These are phyloP conservation scores for Borealophlyctis nickersoniae DNA, from an alignment of 192 early-diverging fungal species.

Conservation along the genomic window DNA sequence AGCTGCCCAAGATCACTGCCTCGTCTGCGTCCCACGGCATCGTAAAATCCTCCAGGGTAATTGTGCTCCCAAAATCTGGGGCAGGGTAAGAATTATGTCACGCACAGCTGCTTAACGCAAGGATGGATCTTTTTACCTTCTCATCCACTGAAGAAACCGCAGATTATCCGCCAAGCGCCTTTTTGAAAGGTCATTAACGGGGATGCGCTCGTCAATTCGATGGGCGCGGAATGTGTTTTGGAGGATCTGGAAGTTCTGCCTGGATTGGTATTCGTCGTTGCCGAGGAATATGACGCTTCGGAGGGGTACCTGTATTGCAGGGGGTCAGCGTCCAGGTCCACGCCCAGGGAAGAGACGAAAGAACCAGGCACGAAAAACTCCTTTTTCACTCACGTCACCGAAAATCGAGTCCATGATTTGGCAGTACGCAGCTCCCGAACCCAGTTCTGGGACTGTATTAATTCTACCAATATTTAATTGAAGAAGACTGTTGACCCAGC, in stretches of 20 bases:
- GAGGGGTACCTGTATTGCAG: slow-evolving; percentile 68
- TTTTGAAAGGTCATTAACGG: slow-evolving; percentile 86
- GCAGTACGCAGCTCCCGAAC: slow-evolving; percentile 79
- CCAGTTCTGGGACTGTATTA: slow-evolving; percentile 93
- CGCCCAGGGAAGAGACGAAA: neutral
- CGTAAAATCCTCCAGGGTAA: slow-evolving; percentile 79
- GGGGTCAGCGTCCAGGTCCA: neutral
- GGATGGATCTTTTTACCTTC: slow-evolving; percentile 42
- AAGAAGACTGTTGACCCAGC: slow-evolving; percentile 92
- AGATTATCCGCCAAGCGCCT: slow-evolving; percentile 98
- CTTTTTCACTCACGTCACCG: slow-evolving; percentile 36
- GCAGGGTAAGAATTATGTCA: neutral
- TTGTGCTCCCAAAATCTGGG: slow-evolving; percentile 83
- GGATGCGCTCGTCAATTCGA: slow-evolving; percentile 90
- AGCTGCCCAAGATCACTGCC: too few relatives aligned
- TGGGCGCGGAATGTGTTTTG: slow-evolving; percentile 84
- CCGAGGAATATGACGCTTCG: slow-evolving; percentile 90
- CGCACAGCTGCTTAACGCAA: neutral
- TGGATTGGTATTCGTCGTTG: slow-evolving; percentile 95
- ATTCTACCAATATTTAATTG: slow-evolving; percentile 88
- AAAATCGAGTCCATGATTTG: slow-evolving; percentile 78
- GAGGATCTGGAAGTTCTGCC: slow-evolving; percentile 92
- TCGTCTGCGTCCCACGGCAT: slow-evolving; percentile 69
- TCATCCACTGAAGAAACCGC: slow-evolving; percentile 96
- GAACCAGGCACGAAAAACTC: slow-evolving; percentile 4